Base-by-base conservation (phyloP, 2,329 filamentous ascomycete species). In the Cladophialophora psammophila region DNA sequence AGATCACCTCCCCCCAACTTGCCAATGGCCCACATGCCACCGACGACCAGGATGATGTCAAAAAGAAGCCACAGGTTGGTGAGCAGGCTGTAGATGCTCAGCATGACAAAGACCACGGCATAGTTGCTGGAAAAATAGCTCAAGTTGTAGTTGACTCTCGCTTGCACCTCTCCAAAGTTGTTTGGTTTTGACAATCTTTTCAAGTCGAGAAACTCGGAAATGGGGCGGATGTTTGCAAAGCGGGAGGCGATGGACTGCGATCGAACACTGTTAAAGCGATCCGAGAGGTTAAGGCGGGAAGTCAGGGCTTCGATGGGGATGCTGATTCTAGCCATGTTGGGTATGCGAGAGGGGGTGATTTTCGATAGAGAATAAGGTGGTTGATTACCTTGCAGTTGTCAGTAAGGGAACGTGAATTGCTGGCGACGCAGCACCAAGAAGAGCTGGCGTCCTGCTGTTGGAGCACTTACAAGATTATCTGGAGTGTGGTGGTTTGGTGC, bases 91-190 rank as follows among this genome's bases (percentile, higher is more conserved):
- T 99, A 99, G 82, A 99, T 90, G 84, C 91, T 92, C 77, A 99
- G 90, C 90, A 99, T 96, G 75, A 91, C 85, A 78, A 98, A 97
- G 74, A 98, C 88, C 71, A 91, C 90, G 73, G 91, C 91, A 87
- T 99, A 99, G 85, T 99, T 99, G 90, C 93, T 97, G 70, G 93
- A 96, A 86, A 96, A 99, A 84, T 98, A 91, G 79, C 91, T 89
- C 72, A 99, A 83, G 81, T 99, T 99, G 89, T 97, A 97, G 85
- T 96, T 96, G 83, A 97, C 90, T 72, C 94, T 89, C 74, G 90
- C 93, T 81, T 98, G 94, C 71, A 93, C 88, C 80, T 97, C 94
- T 72, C 84, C 84, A 76, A 98, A 97, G 83, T 96, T 96, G 77
- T 87, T 88, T 34, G 95, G 95, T 84, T 98, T 99, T 72, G 93